Evolutionary conservation across 352 stramenopile species (phyloP), one percentile per base, ranked within the genome.

Genomic region (Pythium sukuiense): DNA sequence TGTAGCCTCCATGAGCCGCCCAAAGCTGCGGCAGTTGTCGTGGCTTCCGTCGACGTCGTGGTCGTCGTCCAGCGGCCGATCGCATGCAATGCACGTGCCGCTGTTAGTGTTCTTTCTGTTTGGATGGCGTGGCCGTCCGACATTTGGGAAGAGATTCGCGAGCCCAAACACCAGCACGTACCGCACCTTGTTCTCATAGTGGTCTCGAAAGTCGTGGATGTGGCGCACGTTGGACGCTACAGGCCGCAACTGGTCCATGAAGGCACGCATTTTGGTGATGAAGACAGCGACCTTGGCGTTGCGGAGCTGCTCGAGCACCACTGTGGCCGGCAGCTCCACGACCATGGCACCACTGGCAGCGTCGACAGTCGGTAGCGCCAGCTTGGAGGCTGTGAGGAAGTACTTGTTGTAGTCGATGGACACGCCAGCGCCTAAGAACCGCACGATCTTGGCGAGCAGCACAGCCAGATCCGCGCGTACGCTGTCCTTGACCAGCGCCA

Each of bases 341-440:
- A 82, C 69, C 2, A 83, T 33, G 2, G 78, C 74, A 18, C 81
- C 78, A 12, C 32, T 63, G 0, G 29, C n/a, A 20, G 65, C 33
- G 26, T 69, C 62, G 0, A 50, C 29, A 11, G 37, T 69, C 7
- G 63, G 63, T 11, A 60, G 11, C 6, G 56, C 45, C n/a, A 69
- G 63, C 48, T 64, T 63, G 14, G 63, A 39, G 9, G 58, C 68
- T 7, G 70, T 69, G 3, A 90, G 50, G 57, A 90, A 67, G 54
- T 85, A 90, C 30, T 81, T 81, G 67, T 87, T 90, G 55, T 88
- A 77, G 33, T 90, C 81, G 39, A 90, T 85, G 6, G 76, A 67
- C 1, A 90, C 80, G 0, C 78, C 71, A 0, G 81, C 77, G 6
- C 78, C 80, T 3, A 90, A 63, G 59, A 90, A 90, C 2, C 79